These are phyloP conservation scores for Fusarium sambucinum DNA, from an alignment of 2,329 filamentous ascomycete genomes.

Conservation along the genomic window DNA sequence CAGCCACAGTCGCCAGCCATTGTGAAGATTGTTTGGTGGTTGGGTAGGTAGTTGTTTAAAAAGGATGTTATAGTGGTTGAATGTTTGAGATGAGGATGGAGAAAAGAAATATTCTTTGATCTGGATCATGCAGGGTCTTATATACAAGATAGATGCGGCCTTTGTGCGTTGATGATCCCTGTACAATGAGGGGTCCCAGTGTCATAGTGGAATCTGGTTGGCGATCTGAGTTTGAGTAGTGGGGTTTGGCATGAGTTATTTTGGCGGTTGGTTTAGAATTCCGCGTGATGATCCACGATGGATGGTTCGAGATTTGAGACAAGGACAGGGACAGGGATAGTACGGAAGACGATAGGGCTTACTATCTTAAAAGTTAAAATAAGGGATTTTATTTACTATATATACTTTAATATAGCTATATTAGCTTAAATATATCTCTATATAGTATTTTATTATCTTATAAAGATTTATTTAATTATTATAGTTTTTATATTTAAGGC, in stretches of 20 bases:
- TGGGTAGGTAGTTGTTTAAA: constrained; percentile 15
- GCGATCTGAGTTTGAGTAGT: constrained; percentile 32
- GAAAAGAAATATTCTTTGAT: background rate
- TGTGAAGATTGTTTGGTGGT: constrained; percentile 43
- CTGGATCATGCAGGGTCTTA: constrained; percentile 41
- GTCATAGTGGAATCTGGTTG: constrained; percentile 25
- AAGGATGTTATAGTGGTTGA: background rate
- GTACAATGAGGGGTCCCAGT: constrained; percentile 29
- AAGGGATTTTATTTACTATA: too few species aligned
- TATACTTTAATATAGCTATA: too few species aligned
- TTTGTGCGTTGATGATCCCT: constrained; percentile 41
- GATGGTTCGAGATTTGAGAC: constrained; percentile 32
- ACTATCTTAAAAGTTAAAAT: too few species aligned
- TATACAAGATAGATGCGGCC: constrained; percentile 41
- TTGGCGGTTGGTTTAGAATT: constrained; percentile 35
- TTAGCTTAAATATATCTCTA: too few species aligned
- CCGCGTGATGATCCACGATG: constrained; percentile 26
- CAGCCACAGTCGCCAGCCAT: constrained; percentile 56
- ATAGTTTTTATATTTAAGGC: too few species aligned
- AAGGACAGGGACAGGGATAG: constrained; percentile 21
- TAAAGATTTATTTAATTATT: too few species aligned
- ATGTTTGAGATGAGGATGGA: constrained; percentile 23
- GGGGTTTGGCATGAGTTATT: constrained; percentile 43
- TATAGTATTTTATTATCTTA: too few species aligned
- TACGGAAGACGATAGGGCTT: too few species aligned